Percentiles rank a stretch among this genome's conserved stretches.
These are phyloP conservation scores for Botrytis fabae DNA, from an alignment of 2,329 filamentous ascomycete species.

Conservation along the genomic window DNA sequence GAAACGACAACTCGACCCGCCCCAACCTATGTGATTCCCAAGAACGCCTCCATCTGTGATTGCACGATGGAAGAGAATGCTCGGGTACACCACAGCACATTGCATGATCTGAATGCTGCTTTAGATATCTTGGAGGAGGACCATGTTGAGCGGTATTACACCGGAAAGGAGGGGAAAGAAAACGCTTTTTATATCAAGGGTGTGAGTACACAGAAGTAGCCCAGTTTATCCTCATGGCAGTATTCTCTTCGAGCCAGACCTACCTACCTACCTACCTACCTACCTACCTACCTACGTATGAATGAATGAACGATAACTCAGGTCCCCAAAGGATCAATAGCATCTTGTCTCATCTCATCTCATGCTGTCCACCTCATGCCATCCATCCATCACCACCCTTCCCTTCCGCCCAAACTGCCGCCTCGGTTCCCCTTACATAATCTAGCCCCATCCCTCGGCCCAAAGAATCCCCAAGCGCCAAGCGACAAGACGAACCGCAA, in stretches of 20 bases:
- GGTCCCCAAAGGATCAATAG: not conserved
- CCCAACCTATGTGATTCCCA: not conserved
- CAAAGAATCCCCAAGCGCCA: constrained; percentile 10
- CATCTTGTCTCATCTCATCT: not conserved
- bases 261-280: not conserved
- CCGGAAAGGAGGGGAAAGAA: not conserved
- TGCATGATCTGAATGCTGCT: constrained; percentile 17
- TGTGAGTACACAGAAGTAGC: not conserved
- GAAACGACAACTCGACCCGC: not conserved
- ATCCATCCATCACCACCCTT: not conserved
- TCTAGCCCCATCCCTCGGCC: constrained; percentile 1
- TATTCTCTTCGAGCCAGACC: too few species aligned
- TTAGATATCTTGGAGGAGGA: not conserved
- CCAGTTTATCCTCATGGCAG: not conserved
- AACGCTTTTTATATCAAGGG: not conserved
- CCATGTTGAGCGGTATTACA: not conserved
- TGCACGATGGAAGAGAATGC: constrained; percentile 5
- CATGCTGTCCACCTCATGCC: not conserved
- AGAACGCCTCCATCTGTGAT: not conserved
- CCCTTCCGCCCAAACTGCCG: not conserved
- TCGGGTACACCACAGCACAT: not conserved
- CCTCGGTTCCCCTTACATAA: constrained; percentile 18
- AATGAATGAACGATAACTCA: not conserved
- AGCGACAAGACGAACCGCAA: not conserved
- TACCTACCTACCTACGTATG: too few species aligned